Evolutionary conservation across 495 filamentous ascomycete genomes (phyloP).

Genomic region (Penicillium angulare): DNA sequence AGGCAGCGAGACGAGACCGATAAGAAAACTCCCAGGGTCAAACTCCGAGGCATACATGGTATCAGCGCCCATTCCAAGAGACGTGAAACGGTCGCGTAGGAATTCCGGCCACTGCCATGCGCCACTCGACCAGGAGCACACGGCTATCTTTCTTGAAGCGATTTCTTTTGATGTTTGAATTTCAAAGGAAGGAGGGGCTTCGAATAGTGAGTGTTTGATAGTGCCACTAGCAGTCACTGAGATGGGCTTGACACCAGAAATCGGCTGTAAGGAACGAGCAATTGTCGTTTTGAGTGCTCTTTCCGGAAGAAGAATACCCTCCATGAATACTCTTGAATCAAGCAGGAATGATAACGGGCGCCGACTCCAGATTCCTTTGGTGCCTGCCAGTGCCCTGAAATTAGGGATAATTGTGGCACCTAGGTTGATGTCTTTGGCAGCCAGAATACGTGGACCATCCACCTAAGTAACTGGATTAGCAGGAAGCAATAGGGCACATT

Average conservation of each 20-base stretch:
- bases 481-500: neutral
- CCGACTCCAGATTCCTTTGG: slow-evolving; percentile 29
- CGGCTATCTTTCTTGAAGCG: slow-evolving; percentile 28
- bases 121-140: slow-evolving; percentile 40
- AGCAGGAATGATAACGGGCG: slow-evolving; percentile 31
- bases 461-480: slow-evolving; percentile 23
- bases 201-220: slow-evolving; percentile 26
- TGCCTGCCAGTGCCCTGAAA: slow-evolving; percentile 23
- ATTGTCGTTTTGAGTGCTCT: slow-evolving; percentile 30
- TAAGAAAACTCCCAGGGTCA: slow-evolving; percentile 31
- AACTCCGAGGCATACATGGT: slow-evolving; percentile 15
- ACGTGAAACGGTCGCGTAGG: slow-evolving; percentile 21
- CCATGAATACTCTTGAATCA: slow-evolving; percentile 25
- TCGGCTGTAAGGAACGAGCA: slow-evolving; percentile 26
- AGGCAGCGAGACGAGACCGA: slow-evolving; percentile 33
- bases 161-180: slow-evolving; percentile 31
- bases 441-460: slow-evolving; percentile 27
- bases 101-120: slow-evolving; percentile 33
- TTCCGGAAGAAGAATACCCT: slow-evolving; percentile 28
- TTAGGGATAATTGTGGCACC: slow-evolving; percentile 31
- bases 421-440: slow-evolving; percentile 27
- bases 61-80: slow-evolving; percentile 23
- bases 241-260: slow-evolving; percentile 37
- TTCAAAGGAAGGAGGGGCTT: slow-evolving; percentile 29
- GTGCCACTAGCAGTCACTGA: slow-evolving; percentile 26